These are phyloP conservation scores for Byssothecium circinans DNA, from an alignment of 2,329 filamentous ascomycete genomes.

Conservation along the genomic window DNA sequence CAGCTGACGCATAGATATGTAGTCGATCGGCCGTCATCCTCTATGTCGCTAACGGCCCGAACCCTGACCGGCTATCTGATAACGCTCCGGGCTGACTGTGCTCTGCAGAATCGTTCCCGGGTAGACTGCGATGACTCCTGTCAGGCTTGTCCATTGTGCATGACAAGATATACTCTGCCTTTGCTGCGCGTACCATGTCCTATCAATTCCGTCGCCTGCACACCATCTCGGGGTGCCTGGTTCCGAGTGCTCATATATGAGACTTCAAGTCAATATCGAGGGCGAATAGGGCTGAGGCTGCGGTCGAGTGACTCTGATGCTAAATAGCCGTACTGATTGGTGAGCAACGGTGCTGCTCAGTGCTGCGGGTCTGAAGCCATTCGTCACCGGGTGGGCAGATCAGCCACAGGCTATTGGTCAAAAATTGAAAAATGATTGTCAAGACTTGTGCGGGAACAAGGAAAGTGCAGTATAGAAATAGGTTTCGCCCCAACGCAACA, in stretches of 20 bases:
- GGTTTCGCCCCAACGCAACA: slow-evolving; percentile 23
- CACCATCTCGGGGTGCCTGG: slow-evolving; percentile 18
- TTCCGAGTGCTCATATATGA: slow-evolving; percentile 24
- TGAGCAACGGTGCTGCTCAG: slow-evolving; percentile 39
- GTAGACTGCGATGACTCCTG: slow-evolving; percentile 18
- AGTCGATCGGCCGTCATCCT: slow-evolving; percentile 5
- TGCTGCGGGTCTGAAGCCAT: slow-evolving; percentile 13
- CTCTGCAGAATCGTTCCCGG: slow-evolving; percentile 15
- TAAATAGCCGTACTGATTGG: slow-evolving; percentile 26
- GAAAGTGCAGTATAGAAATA: slow-evolving; percentile 15
- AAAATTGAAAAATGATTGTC: slow-evolving; percentile 14
- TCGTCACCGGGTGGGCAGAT: slow-evolving; percentile 36
- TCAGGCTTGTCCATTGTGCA: slow-evolving; percentile 24
- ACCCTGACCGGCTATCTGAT: slow-evolving; percentile 24
- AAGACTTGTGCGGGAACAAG: neutral
- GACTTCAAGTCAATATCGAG: slow-evolving; percentile 23
- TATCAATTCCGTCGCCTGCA: slow-evolving; percentile 24
- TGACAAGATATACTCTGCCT: slow-evolving; percentile 20
- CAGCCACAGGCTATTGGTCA: slow-evolving; percentile 37
- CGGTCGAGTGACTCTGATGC: slow-evolving; percentile 12
- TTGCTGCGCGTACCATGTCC: slow-evolving; percentile 24
- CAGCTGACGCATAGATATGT: slow-evolving; percentile 9
- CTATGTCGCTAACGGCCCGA: slow-evolving; percentile 31
- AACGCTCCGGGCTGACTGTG: slow-evolving; percentile 19
- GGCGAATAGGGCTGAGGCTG: slow-evolving; percentile 18